Percentiles rank a stretch among this genome's conserved stretches.
Conservation (phyloP, 352 stramenopile species). For the Phytophthora colocasiae region DNA sequence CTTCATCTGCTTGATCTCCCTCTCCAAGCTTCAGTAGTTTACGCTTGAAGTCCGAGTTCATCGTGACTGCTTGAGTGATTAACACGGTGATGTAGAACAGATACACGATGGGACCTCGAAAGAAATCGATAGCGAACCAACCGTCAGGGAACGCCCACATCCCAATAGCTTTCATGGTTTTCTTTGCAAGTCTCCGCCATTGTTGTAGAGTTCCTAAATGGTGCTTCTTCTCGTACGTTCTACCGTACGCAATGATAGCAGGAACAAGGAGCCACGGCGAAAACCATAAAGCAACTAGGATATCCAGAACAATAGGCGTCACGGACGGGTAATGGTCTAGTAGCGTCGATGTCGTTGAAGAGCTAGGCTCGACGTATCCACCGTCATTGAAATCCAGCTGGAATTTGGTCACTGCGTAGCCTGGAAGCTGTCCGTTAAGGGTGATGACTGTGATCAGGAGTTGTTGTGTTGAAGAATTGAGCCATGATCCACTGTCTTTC, state of each 20-base stretch:
- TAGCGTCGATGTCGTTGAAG: constrained; percentile 33
- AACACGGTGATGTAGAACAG: constrained; percentile 56
- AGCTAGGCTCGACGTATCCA: constrained; percentile 38
- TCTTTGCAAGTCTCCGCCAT: constrained; percentile 28
- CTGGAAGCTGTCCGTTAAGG: constrained; percentile 53
- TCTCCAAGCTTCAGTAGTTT: constrained; percentile 49
- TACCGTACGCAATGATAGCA: constrained; percentile 21
- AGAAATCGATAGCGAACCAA: constrained; percentile 45
- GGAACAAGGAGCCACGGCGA: constrained; percentile 32
- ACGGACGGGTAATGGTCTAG: constrained; percentile 29
- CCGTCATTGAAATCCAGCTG: constrained; percentile 47
- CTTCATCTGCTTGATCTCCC: constrained; percentile 29
- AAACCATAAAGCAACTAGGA: constrained; percentile 32
- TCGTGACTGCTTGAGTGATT: constrained; percentile 49
- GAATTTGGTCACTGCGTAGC: constrained; percentile 45
- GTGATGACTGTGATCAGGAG: constrained; percentile 52
- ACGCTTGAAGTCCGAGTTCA: constrained; percentile 42
- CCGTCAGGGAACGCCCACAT: constrained; percentile 47
- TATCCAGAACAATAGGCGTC: constrained; percentile 24
- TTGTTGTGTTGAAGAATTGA: constrained; percentile 41
- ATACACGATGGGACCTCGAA: constrained; percentile 23
- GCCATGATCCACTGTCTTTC: constrained; percentile 40
- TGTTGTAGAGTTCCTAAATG: neutral
- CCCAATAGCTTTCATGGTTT: constrained; percentile 24
- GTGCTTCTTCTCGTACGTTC: constrained; percentile 21